Conservation (phyloP, 1,284 basidiomycete genomes). For the Malassezia brasiliensis region DNA sequence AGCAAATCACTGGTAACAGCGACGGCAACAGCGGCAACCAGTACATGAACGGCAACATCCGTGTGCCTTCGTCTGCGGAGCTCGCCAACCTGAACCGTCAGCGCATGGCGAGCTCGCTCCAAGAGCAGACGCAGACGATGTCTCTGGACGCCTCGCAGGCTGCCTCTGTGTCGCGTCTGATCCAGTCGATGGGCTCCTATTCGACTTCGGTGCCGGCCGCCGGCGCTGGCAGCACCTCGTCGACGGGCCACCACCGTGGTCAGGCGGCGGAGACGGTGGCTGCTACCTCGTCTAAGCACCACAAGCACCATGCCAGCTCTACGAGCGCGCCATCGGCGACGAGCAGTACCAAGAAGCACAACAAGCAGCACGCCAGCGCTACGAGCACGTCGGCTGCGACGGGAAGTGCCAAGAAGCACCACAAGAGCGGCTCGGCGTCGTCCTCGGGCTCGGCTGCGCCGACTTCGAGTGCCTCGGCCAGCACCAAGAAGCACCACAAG, state of each 20-base stretch:
- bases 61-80: not conserved
- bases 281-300: not conserved
- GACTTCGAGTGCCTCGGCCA: not conserved
- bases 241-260: not conserved
- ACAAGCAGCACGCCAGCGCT: not conserved
- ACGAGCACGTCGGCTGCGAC: too few species aligned
- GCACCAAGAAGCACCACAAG: not conserved
- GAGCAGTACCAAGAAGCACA: not conserved
- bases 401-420: conserved; percentile 1
- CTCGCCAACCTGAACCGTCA: not conserved
- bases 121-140: not conserved
- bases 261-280: not conserved
- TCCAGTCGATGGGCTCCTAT: not conserved
- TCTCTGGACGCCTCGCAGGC: not conserved
- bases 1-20: not conserved
- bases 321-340: not conserved
- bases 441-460: not conserved
- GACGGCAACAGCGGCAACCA: not conserved
- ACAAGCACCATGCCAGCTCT: not conserved
- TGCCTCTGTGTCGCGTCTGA: not conserved
- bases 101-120: not conserved
- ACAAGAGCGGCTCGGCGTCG: not conserved
- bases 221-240: not conserved
- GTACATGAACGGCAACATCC: not conserved
- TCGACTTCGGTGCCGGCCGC: not conserved